phyloP scores from a whole-genome alignment of 768 basidiomycete genomes.

The Rhodotorula diobovata region DNA sequence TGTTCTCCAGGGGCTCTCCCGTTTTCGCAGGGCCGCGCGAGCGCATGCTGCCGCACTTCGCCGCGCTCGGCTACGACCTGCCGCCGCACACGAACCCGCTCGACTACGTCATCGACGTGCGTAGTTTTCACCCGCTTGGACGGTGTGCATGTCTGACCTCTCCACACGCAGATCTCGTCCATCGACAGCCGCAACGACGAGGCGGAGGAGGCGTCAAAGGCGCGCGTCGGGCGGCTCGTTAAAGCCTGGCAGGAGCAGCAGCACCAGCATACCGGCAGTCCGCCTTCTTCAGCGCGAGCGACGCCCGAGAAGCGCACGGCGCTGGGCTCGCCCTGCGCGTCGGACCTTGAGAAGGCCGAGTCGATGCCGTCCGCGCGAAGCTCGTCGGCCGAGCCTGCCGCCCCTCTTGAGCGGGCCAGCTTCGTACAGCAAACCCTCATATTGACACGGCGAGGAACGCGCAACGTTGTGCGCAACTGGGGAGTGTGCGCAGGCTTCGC shows the following conservation, averaged over 20 bases:
- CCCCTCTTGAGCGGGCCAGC: background rate
- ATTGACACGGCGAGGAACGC: conserved; percentile 42
- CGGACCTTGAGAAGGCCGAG: conserved; percentile 24
- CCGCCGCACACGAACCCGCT: conserved; percentile 51
- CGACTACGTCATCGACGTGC: conserved; percentile 52
- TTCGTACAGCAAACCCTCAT: conserved; percentile 39
- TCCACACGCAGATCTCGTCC: background rate
- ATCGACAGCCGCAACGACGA: conserved; percentile 51
- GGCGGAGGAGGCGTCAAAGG: conserved; percentile 47
- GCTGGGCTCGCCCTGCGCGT: background rate
- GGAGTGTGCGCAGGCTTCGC: conserved; percentile 3
- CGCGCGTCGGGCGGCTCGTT: conserved; percentile 47
- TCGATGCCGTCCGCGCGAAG: background rate
- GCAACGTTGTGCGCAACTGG: conserved; percentile 46
- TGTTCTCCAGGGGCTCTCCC: conserved; percentile 57
- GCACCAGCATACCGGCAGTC: no score
- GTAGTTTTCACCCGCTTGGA: background rate
- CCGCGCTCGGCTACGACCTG: conserved; percentile 45
- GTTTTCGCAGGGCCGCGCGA: conserved; percentile 49
- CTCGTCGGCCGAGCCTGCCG: no score
- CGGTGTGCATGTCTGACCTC: no score
- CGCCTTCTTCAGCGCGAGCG: background rate
- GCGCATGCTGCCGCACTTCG: conserved; percentile 49
- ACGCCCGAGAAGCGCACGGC: background rate
- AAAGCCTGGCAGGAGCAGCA: conserved; percentile 47